These are phyloP conservation scores for Dalechampia spathulata DNA, from an alignment of 441 rosid species.

Conservation along the genomic window DNA sequence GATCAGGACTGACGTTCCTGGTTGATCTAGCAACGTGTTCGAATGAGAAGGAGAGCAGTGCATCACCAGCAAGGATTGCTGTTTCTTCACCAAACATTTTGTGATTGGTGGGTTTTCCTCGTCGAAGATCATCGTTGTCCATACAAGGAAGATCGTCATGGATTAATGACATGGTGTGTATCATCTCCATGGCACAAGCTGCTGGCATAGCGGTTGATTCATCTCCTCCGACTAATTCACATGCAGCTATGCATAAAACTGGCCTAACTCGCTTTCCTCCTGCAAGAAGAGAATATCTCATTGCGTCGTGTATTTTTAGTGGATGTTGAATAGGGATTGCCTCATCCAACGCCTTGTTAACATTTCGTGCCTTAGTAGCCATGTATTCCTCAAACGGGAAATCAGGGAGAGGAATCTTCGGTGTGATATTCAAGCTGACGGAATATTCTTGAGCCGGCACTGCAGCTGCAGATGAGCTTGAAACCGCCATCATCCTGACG, in stretches of 20 bases:
- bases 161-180: constrained; percentile 83
- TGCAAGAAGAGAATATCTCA: constrained; percentile 85
- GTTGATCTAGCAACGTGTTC: constrained; percentile 59
- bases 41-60: constrained; percentile 64
- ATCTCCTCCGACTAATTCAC: constrained; percentile 70
- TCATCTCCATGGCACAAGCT: constrained; percentile 82
- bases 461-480: constrained; percentile 7
- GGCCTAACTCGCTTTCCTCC: constrained; percentile 86
- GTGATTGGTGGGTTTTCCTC: constrained; percentile 77
- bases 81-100: constrained; percentile 61
- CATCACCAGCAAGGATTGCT: constrained; percentile 79
- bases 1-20: constrained; percentile 29
- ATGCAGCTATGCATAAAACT: constrained; percentile 62
- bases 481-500: not conserved
- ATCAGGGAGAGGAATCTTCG: constrained; percentile 18
- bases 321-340: constrained; percentile 60
- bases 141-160: constrained; percentile 86
- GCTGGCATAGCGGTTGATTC: constrained; percentile 62
- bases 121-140: constrained; percentile 86
- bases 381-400: constrained; percentile 39
- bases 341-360: constrained; percentile 60
- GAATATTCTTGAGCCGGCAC: constrained; percentile 1
- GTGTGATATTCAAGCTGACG: not conserved
- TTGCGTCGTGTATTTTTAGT: constrained; percentile 67
- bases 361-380: constrained; percentile 36